Percentiles rank a stretch among this genome's conserved stretches.
Conservation (phyloP, 208 protist genomes). For the Trypanosoma vivax region DNA sequence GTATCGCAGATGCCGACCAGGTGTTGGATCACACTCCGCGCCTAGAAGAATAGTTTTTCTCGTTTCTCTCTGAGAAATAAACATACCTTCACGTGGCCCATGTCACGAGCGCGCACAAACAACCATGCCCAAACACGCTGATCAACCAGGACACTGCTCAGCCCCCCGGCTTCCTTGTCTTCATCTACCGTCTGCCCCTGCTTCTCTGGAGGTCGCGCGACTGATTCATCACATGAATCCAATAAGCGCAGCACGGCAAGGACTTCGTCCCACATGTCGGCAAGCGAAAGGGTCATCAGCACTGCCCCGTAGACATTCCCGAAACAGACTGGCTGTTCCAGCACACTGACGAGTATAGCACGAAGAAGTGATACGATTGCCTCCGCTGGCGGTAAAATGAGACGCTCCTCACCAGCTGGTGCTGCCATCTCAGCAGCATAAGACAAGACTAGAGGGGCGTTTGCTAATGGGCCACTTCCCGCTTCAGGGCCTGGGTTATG, state of each 20-base stretch:
- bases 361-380: background rate
- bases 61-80: constrained; percentile 38
- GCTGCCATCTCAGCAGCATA: background rate
- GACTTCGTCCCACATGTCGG: constrained; percentile 24
- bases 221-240: background rate
- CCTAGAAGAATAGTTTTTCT: constrained; percentile 71
- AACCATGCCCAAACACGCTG: constrained; percentile 46
- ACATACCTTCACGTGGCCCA: constrained; percentile 51
- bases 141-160: constrained; percentile 26
- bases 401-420: background rate
- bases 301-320: constrained; percentile 27
- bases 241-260: constrained; percentile 9
- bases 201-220: background rate
- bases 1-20: too few species aligned
- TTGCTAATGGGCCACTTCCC: too few species aligned
- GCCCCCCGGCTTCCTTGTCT: background rate
- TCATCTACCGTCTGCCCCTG: constrained; percentile 11
- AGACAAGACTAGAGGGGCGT: too few species aligned
- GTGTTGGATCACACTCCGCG: too few species aligned
- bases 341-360: background rate
- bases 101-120: constrained; percentile 46
- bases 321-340: constrained; percentile 16
- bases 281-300: constrained; percentile 17
- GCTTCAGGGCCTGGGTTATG: too few species aligned
- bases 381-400: background rate